phyloP scores from a whole-genome alignment of 2,329 filamentous ascomycete genomes.

The Tetracladium maxilliforme region DNA sequence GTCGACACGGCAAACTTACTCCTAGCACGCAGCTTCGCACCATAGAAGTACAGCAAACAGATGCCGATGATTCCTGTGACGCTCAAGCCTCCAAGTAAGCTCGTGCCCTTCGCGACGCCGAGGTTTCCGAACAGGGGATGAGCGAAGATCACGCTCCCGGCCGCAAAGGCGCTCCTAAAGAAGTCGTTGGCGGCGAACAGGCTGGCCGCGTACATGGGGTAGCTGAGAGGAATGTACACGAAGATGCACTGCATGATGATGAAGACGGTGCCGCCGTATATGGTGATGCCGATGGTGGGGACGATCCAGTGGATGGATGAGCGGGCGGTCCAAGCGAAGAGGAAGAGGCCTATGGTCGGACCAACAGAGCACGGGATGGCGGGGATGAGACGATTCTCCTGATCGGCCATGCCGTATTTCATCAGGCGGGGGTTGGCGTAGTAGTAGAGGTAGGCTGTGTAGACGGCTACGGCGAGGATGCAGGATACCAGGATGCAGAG shows the following conservation, averaged over 20 bases:
- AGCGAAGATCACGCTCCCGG: conserved; percentile 43
- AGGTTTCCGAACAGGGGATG: conserved; percentile 43
- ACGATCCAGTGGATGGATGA: conserved; percentile 36
- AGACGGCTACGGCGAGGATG: conserved; percentile 31
- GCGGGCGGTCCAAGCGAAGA: conserved; percentile 43
- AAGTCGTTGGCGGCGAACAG: conserved; percentile 48
- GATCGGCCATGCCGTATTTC: conserved; percentile 30
- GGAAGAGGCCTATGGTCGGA: conserved; percentile 42
- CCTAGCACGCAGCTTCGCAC: conserved; percentile 10
- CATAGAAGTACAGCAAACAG: conserved; percentile 15
- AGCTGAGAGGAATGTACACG: conserved; percentile 40
- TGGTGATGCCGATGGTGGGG: conserved; percentile 38
- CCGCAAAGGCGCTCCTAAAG: conserved; percentile 40
- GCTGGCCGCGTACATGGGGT: conserved; percentile 40
- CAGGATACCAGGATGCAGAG: conserved; percentile 43
- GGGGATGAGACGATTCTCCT: conserved; percentile 38
- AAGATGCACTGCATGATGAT: conserved; percentile 45
- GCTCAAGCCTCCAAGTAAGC: conserved; percentile 38
- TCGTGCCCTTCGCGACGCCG: conserved; percentile 40
- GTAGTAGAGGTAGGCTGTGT: conserved; percentile 34
- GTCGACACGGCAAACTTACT: conserved; percentile 10
- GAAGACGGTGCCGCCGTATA: conserved; percentile 36
- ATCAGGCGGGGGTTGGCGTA: conserved; percentile 34
- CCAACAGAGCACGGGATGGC: conserved; percentile 36
- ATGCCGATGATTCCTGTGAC: conserved; percentile 41